These are phyloP conservation scores for Xylaria longipes DNA, from an alignment of 495 filamentous ascomycete genomes.

Conservation along the genomic window DNA sequence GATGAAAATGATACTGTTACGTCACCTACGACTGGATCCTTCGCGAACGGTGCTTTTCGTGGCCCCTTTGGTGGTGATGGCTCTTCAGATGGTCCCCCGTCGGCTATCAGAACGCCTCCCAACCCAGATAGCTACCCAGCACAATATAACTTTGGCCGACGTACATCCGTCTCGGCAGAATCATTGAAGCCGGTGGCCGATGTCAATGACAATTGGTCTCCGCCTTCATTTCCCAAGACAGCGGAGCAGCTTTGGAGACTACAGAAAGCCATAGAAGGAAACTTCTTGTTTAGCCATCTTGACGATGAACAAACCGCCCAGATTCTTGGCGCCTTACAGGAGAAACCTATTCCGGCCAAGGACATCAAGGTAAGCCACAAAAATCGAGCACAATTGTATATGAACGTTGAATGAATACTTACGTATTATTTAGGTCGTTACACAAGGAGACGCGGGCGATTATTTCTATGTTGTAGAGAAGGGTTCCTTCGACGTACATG, in stretches of 20 bases:
- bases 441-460: conserved; percentile 93
- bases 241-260: conserved; percentile 80
- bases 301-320: conserved; percentile 90
- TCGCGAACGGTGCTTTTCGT: conserved; percentile 46
- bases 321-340: conserved; percentile 87
- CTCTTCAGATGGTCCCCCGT: conserved; percentile 45
- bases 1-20: conserved; percentile 64
- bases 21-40: conserved; percentile 62
- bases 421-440: conserved; percentile 69
- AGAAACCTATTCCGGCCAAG: conserved; percentile 94
- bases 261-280: conserved; percentile 79
- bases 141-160: conserved; percentile 91
- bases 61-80: conserved; percentile 58
- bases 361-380: conserved; percentile 72
- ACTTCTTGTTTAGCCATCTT: conserved; percentile 94
- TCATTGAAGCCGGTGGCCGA: conserved; percentile 88
- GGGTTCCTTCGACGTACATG: conserved; percentile 88
- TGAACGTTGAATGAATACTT: neutral
- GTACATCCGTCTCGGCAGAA: conserved; percentile 96
- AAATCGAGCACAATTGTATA: neutral
- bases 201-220: conserved; percentile 85
- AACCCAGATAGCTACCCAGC: conserved; percentile 78
- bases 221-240: conserved; percentile 83
- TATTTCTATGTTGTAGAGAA: conserved; percentile 98
- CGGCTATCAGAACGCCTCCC: conserved; percentile 49